Percentiles rank a stretch among this genome's conserved stretches.
These are phyloP conservation scores for Dendrostoma leiphaemia DNA, from an alignment of 2,329 filamentous ascomycete species.

Conservation along the genomic window DNA sequence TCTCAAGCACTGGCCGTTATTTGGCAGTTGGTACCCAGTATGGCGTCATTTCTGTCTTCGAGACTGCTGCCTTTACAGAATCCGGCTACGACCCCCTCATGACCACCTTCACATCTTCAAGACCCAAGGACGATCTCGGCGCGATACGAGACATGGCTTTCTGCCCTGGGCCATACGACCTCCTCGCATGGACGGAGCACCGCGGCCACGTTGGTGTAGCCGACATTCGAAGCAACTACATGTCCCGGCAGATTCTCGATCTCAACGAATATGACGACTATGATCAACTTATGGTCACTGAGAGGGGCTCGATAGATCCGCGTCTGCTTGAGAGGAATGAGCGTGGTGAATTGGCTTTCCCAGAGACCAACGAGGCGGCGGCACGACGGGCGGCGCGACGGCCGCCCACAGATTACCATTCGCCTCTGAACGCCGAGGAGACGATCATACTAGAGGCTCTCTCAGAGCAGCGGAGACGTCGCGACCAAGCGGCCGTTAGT, in stretches of 20 bases:
- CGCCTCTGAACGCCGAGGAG: conserved; percentile 53
- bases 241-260: conserved; percentile 65
- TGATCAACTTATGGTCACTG: conserved; percentile 55
- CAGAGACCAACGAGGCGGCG: conserved; percentile 25
- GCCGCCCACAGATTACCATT: conserved; percentile 42
- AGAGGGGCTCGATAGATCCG: conserved; percentile 54
- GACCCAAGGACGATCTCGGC: conserved; percentile 67
- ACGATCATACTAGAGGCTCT: conserved; percentile 56
- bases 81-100: conserved; percentile 60
- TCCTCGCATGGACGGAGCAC: conserved; percentile 93
- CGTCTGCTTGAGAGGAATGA: conserved; percentile 47
- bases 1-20: conserved; percentile 68
- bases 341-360: conserved; percentile 34
- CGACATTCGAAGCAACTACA: conserved; percentile 67
- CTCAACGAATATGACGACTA: conserved; percentile 59
- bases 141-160: conserved; percentile 91
- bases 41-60: conserved; percentile 74
- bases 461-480: conserved; percentile 50
- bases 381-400: conserved; percentile 28
- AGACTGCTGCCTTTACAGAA: conserved; percentile 49
- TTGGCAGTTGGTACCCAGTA: conserved; percentile 79
- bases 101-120: conserved; percentile 74
- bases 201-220: conserved; percentile 72
- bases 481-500: conserved; percentile 36
- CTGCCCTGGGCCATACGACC: conserved; percentile 82